Evolutionary conservation across 1,139 yeast species (phyloP).

Genomic region (Lodderomyces oxycetoniae): DNA sequence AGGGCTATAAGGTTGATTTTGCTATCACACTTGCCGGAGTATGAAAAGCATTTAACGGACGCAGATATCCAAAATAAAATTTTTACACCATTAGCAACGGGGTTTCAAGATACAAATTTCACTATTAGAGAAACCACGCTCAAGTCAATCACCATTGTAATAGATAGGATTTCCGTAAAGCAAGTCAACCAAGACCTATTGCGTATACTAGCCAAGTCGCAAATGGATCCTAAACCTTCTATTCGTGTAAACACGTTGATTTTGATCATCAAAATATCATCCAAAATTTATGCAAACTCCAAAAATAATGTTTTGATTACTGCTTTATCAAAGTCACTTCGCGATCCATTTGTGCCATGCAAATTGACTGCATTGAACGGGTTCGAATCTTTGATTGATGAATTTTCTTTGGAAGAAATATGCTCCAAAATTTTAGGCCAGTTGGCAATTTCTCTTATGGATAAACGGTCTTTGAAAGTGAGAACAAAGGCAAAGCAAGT

Average conservation of each 20-base stretch:
- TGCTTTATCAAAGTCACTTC: constrained; percentile 78
- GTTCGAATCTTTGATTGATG: constrained; percentile 57
- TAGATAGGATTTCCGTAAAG: constrained; percentile 67
- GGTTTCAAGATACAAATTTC: constrained; percentile 81
- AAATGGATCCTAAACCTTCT: constrained; percentile 77
- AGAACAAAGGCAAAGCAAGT: constrained; percentile 67
- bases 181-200: constrained; percentile 84
- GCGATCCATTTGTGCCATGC: constrained; percentile 76
- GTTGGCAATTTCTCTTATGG: constrained; percentile 79
- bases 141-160: constrained; percentile 59
- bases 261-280: constrained; percentile 67
- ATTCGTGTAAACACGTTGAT: constrained; percentile 84
- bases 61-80: constrained; percentile 65
- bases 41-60: constrained; percentile 48
- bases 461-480: constrained; percentile 59
- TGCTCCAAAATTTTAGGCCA: constrained; percentile 83
- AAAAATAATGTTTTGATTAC: constrained; percentile 75
- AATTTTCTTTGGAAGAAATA: constrained; percentile 70
- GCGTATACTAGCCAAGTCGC: constrained; percentile 79
- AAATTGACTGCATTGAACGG: constrained; percentile 77
- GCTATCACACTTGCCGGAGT: constrained; percentile 57
- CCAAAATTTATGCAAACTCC: constrained; percentile 53
- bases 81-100: constrained; percentile 64
- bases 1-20: constrained; percentile 71
- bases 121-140: constrained; percentile 78